A percentile compares a stretch with the other conserved stretches of the same genome.
Evolutionary conservation across 345 rosid species (phyloP).

Genomic region (Sapria himalayana): DNA sequence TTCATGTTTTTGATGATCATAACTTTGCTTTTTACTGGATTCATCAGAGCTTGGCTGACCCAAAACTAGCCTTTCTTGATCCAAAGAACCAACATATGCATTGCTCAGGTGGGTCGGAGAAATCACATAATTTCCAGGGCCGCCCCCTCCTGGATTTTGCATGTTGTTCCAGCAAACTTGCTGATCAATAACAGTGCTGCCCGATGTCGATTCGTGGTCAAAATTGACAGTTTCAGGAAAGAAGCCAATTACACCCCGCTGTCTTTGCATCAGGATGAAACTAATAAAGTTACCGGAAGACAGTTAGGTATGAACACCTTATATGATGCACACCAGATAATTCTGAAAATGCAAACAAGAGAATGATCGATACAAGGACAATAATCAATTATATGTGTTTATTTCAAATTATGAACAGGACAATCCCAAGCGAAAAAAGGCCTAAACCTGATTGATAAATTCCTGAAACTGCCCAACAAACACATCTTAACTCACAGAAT

Average conservation of each 20-base stretch:
- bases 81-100: conserved; percentile 19
- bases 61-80: conserved; percentile 25
- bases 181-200: conserved; percentile 32
- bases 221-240: conserved; percentile 50
- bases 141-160: conserved; percentile 28
- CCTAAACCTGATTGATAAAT: too few relatives aligned
- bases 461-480: too few relatives aligned
- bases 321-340: too few relatives aligned
- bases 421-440: too few relatives aligned
- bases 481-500: too few relatives aligned
- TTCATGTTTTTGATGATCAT: conserved; percentile 21
- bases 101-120: conserved; percentile 22
- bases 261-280: conserved; percentile 88
- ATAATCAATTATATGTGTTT: too few relatives aligned
- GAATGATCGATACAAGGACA: too few relatives aligned
- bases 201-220: conserved; percentile 63
- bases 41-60: conserved; percentile 38
- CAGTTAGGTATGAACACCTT: too few relatives aligned
- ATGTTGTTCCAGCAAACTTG: conserved; percentile 43
- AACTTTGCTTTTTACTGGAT: conserved; percentile 18
- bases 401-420: too few relatives aligned
- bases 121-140: conserved; percentile 23
- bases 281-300: too few relatives aligned
- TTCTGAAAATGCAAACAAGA: too few relatives aligned
- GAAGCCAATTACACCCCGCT: conserved; percentile 52